These are phyloP conservation scores for Cyclostephanos invisitatus DNA, from an alignment of 108 stramenopile species.

Conservation along the genomic window DNA sequence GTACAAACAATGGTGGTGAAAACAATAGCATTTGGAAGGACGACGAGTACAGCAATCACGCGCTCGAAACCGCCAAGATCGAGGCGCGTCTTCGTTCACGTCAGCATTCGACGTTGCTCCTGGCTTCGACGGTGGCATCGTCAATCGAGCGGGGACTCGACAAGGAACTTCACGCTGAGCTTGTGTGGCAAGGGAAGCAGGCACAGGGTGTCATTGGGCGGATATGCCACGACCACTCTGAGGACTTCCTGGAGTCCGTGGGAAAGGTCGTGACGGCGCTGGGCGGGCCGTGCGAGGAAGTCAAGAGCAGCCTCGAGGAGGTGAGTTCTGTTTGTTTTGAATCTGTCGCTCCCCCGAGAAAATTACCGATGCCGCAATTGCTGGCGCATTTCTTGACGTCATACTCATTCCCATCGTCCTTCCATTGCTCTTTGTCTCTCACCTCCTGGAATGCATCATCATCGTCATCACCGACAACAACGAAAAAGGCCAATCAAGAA, in stretches of 20 bases:
- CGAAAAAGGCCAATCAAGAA: slow-evolving; percentile 58
- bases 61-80: slow-evolving; percentile 26
- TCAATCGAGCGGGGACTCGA: slow-evolving; percentile 85
- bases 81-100: slow-evolving; percentile 30
- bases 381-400: not conserved
- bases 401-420: not conserved
- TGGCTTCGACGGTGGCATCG: slow-evolving; percentile 77
- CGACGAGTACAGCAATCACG: slow-evolving; percentile 16
- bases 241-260: slow-evolving; percentile 81
- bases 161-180: slow-evolving; percentile 76
- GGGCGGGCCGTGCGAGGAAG: slow-evolving; percentile 73
- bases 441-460: not conserved
- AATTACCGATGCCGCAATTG: not conserved
- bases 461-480: not conserved
- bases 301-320: slow-evolving; percentile 63
- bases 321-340: slow-evolving; percentile 2
- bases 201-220: slow-evolving; percentile 66
- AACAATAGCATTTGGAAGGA: slow-evolving; percentile 8
- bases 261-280: slow-evolving; percentile 80
- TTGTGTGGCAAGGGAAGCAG: slow-evolving; percentile 78
- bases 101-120: slow-evolving; percentile 67
- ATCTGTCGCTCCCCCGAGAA: not conserved
- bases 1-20: not conserved
- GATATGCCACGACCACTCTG: slow-evolving; percentile 89
- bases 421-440: not conserved